A percentile compares a stretch with the other conserved stretches of the same genome.
phyloP scores from a whole-genome alignment of 2,329 filamentous ascomycete species.

The Beauveria varroae region DNA sequence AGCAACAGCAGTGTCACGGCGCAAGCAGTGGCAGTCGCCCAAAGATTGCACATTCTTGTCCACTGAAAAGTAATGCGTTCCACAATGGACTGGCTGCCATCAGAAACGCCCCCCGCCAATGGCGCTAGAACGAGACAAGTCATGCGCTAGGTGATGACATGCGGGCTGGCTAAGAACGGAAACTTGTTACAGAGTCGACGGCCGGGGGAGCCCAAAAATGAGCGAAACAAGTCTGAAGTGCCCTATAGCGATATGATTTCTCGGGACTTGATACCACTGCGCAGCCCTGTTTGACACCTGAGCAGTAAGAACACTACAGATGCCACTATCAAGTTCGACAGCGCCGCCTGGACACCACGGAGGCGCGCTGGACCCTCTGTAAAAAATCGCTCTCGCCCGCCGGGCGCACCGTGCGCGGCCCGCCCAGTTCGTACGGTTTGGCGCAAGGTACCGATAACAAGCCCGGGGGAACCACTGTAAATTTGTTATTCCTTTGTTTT shows the following conservation, averaged over 20 bases:
- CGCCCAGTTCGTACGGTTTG: neutral
- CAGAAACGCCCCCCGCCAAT: neutral
- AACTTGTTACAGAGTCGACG: neutral
- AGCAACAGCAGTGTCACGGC: neutral
- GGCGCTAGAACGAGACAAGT: constrained; percentile 7
- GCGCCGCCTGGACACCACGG: neutral
- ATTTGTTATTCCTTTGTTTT: neutral
- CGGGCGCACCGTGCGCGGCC: constrained; percentile 8
- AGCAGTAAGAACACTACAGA: too few relatives aligned
- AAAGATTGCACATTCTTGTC: neutral
- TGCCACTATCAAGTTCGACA: neutral
- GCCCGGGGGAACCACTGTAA: neutral
- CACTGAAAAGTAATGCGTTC: constrained; percentile 5
- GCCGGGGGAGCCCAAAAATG: neutral
- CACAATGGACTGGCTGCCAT: neutral
- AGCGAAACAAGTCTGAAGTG: neutral
- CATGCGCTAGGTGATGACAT: constrained; percentile 1
- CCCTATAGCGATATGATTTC: neutral
- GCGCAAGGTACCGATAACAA: constrained; percentile 5
- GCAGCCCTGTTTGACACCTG: neutral
- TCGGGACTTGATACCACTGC: neutral
- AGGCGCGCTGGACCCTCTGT: neutral
- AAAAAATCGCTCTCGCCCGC: constrained; percentile 1
- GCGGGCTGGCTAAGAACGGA: neutral
- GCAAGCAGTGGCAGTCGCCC: neutral